Percentiles rank a stretch among this genome's conserved stretches.
Conservation (phyloP, 2,329 filamentous ascomycete genomes). For the Fusarium globosum region DNA sequence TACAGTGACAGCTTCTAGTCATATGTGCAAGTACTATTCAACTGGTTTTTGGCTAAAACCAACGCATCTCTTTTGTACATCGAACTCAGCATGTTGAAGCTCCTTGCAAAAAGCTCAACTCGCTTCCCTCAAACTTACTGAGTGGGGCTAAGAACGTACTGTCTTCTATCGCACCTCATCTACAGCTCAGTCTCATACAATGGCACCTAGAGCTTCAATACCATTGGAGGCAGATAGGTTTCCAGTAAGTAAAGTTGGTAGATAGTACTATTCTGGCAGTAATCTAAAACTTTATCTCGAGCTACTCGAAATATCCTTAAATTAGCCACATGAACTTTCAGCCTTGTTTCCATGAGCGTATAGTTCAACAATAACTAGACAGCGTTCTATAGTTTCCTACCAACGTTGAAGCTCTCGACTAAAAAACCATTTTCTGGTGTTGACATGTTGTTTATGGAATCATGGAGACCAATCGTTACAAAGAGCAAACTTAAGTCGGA, state of each 20-base stretch:
- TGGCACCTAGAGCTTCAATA: background rate
- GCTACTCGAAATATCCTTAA: background rate
- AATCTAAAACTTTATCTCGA: background rate
- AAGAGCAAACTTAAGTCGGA: background rate
- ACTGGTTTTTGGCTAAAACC: too few species aligned
- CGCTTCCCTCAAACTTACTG: background rate
- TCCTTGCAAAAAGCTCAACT: rapidly evolving
- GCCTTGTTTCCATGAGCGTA: background rate
- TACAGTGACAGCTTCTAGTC: background rate
- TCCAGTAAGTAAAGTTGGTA: background rate
- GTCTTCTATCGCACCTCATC: background rate
- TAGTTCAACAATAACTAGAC: background rate
- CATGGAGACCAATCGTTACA: background rate
- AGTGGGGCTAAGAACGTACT: too few species aligned
- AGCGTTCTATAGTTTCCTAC: background rate
- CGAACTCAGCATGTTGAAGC: too few species aligned
- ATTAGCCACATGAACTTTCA: background rate
- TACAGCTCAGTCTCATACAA: background rate
- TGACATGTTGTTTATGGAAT: background rate
- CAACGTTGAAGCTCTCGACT: background rate
- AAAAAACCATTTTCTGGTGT: background rate
- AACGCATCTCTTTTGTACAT: background rate
- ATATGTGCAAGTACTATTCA: background rate
- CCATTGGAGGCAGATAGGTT: background rate
- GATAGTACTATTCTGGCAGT: background rate